Conservation (phyloP, 148 eudicot species). For the Drosera capensis region DNA sequence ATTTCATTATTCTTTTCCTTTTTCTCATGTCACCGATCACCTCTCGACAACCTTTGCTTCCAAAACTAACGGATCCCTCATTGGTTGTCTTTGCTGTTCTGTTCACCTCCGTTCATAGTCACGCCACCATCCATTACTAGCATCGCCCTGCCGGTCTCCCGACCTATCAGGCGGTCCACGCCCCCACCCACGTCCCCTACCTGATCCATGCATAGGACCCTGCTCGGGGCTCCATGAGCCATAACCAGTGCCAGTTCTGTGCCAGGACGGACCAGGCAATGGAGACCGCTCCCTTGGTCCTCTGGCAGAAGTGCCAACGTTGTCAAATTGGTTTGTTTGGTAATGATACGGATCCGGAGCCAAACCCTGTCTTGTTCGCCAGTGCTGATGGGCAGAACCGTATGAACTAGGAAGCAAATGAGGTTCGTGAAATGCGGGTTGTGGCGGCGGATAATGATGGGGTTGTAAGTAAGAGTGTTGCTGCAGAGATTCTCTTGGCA, state of each 20-base stretch:
- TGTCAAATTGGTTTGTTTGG: slow-evolving; percentile 14
- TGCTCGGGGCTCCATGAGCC: slow-evolving; percentile 58
- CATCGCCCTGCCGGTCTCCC: slow-evolving; percentile 21
- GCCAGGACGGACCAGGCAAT: background rate
- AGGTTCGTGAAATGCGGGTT: background rate
- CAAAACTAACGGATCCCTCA: too few relatives aligned
- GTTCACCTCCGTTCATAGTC: slow-evolving; percentile 30
- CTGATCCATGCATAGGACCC: slow-evolving; percentile 29
- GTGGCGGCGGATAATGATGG: too few relatives aligned
- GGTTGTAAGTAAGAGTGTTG: background rate
- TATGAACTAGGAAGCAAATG: background rate
- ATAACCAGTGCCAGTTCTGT: slow-evolving; percentile 10
- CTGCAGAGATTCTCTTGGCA: background rate
- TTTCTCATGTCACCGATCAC: too few relatives aligned
- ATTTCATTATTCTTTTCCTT: too few relatives aligned
- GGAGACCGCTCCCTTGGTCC: background rate
- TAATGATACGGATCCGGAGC: slow-evolving; percentile 14
- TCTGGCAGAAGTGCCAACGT: slow-evolving; percentile 1
- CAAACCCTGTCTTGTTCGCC: slow-evolving; percentile 16
- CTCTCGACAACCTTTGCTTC: too few relatives aligned
- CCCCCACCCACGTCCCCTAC: slow-evolving; percentile 20
- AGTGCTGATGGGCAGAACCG: slow-evolving; percentile 2
- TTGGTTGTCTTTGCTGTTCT: too few relatives aligned
- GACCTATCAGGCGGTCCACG: slow-evolving; percentile 30
- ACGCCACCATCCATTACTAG: slow-evolving; percentile 25